Evolutionary conservation across 2,329 filamentous ascomycete genomes (phyloP).

Genomic region (Penicillium brevicompactum): DNA sequence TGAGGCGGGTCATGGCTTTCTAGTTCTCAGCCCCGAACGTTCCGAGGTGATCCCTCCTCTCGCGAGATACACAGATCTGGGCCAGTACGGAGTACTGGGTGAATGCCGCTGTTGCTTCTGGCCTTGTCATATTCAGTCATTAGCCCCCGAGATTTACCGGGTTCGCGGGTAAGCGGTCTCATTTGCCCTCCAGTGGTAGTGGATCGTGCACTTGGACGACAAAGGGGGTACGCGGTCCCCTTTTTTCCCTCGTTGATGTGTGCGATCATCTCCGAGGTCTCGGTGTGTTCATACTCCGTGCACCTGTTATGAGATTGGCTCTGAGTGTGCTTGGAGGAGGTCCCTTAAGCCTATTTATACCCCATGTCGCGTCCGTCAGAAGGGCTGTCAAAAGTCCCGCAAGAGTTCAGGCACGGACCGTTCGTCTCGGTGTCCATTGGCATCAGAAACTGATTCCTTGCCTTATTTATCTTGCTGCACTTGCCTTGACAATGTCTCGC

Average conservation of each 20-base stretch:
- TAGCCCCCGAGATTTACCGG: constrained; percentile 2
- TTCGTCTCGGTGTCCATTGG: constrained; percentile 5
- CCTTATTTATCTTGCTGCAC: not conserved
- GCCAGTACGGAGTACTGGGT: not conserved
- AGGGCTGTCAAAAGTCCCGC: constrained; percentile 5
- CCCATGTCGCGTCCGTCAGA: constrained; percentile 8
- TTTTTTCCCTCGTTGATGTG: constrained; percentile 1
- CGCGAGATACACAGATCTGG: not conserved
- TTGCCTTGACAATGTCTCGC: constrained; percentile 35
- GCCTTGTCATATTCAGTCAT: constrained; percentile 2
- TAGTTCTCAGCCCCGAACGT: constrained; percentile 13
- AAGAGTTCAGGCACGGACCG: constrained; percentile 8
- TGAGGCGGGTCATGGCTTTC: constrained; percentile 33
- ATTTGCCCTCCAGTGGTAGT: constrained; percentile 10
- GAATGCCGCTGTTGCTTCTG: not conserved
- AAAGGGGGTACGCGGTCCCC: constrained; percentile 4
- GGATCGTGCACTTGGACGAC: constrained; percentile 9
- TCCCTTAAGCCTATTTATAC: constrained; percentile 22
- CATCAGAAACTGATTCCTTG: not conserved
- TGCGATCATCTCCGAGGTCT: constrained; percentile 17
- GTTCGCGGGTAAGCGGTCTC: not conserved
- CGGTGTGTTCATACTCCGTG: not conserved
- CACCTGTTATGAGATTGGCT: constrained; percentile 13
- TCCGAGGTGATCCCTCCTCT: constrained; percentile 18
- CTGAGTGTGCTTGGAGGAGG: not conserved